Percentiles rank a stretch among this genome's conserved stretches.
Evolutionary conservation across 257 asterid species (phyloP).

Genomic region (Jacaranda mimosifolia): DNA sequence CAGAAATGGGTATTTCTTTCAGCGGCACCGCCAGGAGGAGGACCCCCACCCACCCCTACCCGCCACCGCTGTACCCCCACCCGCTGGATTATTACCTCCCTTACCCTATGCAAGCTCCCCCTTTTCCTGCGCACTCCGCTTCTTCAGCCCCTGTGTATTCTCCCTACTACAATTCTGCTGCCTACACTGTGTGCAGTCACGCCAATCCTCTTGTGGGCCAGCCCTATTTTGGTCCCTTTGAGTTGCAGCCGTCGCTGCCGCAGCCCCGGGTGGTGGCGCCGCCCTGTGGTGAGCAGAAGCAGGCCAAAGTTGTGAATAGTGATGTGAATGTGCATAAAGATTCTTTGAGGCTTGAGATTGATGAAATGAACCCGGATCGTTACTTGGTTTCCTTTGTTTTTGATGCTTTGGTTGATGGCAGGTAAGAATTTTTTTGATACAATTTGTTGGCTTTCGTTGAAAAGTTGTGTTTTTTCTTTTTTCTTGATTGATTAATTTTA

Average conservation of each 20-base stretch:
- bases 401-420: constrained; percentile 74
- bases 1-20: constrained; percentile 59
- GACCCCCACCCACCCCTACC: constrained; percentile 50
- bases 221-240: constrained; percentile 54
- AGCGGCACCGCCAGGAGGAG: constrained; percentile 61
- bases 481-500: constrained; percentile 1
- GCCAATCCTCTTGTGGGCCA: constrained; percentile 55
- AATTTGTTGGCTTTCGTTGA: background rate
- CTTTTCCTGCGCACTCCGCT: constrained; percentile 42
- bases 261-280: constrained; percentile 40
- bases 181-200: constrained; percentile 51
- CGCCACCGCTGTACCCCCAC: constrained; percentile 42
- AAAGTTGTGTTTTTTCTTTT: background rate
- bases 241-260: constrained; percentile 37
- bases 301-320: constrained; percentile 64
- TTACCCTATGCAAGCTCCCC: constrained; percentile 46
- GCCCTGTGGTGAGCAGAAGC: constrained; percentile 46
- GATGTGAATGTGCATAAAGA: constrained; percentile 74
- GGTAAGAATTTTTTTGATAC: constrained; percentile 39
- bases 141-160: constrained; percentile 46
- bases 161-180: constrained; percentile 49
- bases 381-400: constrained; percentile 65
- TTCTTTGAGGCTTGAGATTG: constrained; percentile 59
- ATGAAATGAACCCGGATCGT: constrained; percentile 57
- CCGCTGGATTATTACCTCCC: constrained; percentile 50